These are phyloP conservation scores for Phytophthora sansomeana DNA, from an alignment of 352 stramenopile species.

Conservation along the genomic window DNA sequence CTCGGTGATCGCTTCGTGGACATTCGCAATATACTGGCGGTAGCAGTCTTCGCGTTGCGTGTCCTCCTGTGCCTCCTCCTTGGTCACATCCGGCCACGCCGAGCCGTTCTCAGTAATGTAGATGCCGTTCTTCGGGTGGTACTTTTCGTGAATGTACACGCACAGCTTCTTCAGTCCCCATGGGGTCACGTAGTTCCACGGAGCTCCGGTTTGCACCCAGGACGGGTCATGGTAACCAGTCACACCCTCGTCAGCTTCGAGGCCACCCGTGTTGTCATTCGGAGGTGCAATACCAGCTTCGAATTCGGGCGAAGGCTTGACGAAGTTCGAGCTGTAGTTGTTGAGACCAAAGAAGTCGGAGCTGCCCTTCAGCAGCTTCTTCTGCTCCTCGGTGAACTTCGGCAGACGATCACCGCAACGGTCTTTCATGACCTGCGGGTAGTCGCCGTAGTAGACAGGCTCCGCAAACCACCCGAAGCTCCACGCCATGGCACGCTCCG, in stretches of 20 bases:
- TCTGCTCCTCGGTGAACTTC: slow-evolving; percentile 87
- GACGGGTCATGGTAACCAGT: slow-evolving; percentile 40
- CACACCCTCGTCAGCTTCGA: slow-evolving; percentile 48
- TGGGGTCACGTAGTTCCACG: slow-evolving; percentile 72
- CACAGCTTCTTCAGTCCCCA: slow-evolving; percentile 90
- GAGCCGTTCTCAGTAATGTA: slow-evolving; percentile 94
- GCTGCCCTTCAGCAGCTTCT: slow-evolving; percentile 78
- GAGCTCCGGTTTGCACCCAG: slow-evolving; percentile 79
- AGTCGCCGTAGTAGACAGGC: slow-evolving; percentile 92
- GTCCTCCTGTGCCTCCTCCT: slow-evolving; percentile 74
- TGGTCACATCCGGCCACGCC: slow-evolving; percentile 59
- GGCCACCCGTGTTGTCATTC: slow-evolving; percentile 37
- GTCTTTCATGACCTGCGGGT: slow-evolving; percentile 91
- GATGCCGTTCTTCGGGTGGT: slow-evolving; percentile 74
- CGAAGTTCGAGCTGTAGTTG: slow-evolving; percentile 86
- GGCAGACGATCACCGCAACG: slow-evolving; percentile 84
- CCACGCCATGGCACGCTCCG: slow-evolving; percentile 83
- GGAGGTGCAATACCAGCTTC: slow-evolving; percentile 31
- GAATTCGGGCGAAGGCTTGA: slow-evolving; percentile 45
- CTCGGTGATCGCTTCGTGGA: slow-evolving; percentile 48
- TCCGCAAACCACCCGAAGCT: slow-evolving; percentile 92
- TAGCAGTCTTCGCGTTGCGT: slow-evolving; percentile 78
- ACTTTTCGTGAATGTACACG: slow-evolving; percentile 89
- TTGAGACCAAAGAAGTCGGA: slow-evolving; percentile 96
- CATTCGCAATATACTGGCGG: slow-evolving; percentile 77